phyloP scores from a whole-genome alignment of 352 stramenopile species.

The Phytophthora cactorum region DNA sequence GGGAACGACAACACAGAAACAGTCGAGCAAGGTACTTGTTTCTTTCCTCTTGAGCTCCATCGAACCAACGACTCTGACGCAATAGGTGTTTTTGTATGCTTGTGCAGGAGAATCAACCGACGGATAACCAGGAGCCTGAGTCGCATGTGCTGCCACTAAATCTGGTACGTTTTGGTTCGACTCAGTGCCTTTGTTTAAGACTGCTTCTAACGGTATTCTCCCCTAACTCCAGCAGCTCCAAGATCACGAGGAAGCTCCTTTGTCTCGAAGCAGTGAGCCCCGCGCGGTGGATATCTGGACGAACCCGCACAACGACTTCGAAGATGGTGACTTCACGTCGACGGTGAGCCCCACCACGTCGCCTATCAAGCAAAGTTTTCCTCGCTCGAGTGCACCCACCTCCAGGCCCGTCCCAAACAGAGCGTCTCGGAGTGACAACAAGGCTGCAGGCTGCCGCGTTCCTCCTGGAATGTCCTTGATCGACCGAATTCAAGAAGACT shows the following conservation, averaged over 20 bases:
- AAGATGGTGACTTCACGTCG: constrained; percentile 24
- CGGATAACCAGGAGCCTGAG: constrained; percentile 38
- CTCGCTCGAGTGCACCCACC: constrained; percentile 21
- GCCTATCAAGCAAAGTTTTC: constrained; percentile 37
- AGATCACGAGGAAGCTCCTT: constrained; percentile 9
- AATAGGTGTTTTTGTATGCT: constrained; percentile 11
- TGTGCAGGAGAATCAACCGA: constrained; percentile 27
- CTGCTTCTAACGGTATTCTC: constrained; percentile 10
- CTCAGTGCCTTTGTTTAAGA: not conserved
- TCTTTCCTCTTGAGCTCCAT: not conserved
- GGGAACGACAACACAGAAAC: constrained; percentile 16
- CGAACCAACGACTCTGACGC: constrained; percentile 8
- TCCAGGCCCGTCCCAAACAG: constrained; percentile 11
- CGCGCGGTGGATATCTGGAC: constrained; percentile 42
- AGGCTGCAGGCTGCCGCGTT: constrained; percentile 24
- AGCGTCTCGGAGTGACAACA: constrained; percentile 23
- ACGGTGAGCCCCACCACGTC: constrained; percentile 38
- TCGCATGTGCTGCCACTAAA: constrained; percentile 22
- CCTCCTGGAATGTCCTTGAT: constrained; percentile 65
- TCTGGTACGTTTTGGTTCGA: constrained; percentile 31
- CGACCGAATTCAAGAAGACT: constrained; percentile 84
- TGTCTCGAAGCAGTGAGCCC: constrained; percentile 13
- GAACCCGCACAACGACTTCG: constrained; percentile 38
- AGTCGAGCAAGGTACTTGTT: constrained; percentile 33
- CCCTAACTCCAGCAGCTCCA: constrained; percentile 12